Evolutionary conservation across 2,329 filamentous ascomycete species (phyloP).

Genomic region (Metarhizium robertsii): DNA sequence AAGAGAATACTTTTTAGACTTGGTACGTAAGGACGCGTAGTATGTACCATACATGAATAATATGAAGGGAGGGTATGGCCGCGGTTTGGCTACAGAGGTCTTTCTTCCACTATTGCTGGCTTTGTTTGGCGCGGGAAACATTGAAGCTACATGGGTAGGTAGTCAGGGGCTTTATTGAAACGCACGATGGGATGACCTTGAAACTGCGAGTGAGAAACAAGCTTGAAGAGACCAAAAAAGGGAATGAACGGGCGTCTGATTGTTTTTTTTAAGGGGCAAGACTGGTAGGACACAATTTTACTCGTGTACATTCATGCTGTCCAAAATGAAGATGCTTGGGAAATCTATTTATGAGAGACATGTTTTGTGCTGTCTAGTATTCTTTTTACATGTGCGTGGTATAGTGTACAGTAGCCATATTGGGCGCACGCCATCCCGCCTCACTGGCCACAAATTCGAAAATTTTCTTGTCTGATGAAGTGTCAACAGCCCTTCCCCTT

Average conservation of each 20-base stretch:
- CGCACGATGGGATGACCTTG: neutral
- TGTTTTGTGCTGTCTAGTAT: neutral
- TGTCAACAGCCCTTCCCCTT: neutral
- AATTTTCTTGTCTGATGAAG: neutral
- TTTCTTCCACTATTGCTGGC: neutral
- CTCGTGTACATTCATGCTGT: constrained; percentile 1
- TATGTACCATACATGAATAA: neutral
- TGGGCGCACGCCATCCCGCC: neutral
- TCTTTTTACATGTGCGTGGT: neutral
- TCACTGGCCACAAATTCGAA: neutral
- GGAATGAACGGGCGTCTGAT: neutral
- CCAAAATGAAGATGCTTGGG: constrained; percentile 1
- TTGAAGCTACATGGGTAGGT: neutral
- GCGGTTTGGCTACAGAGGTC: neutral
- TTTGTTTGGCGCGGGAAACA: neutral
- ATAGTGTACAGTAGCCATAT: constrained; percentile 4
- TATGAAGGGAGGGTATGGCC: neutral
- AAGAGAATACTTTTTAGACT: neutral
- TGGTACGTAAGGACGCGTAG: neutral
- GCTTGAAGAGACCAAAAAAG: neutral
- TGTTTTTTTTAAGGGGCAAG: neutral
- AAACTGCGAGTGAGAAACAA: neutral
- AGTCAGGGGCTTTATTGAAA: neutral
- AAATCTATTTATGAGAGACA: neutral
- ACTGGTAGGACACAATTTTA: neutral